Conservation (phyloP, 1,284 basidiomycete species). For the Leccinum pachyderme region DNA sequence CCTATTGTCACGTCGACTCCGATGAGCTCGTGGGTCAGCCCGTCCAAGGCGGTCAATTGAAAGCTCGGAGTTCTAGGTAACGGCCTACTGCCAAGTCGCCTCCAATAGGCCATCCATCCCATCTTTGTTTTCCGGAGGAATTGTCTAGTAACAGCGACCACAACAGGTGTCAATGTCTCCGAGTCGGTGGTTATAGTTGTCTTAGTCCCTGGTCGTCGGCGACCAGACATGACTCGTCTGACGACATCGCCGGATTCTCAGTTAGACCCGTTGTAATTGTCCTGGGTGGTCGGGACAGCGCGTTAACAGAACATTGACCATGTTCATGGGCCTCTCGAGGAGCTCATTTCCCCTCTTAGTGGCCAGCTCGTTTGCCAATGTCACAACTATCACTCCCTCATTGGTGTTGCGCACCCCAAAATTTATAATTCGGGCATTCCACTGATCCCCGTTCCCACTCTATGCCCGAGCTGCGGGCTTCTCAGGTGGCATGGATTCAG, state of each 20-base stretch:
- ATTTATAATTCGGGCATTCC: constrained; percentile 5
- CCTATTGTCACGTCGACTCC: background rate
- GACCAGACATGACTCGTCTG: background rate
- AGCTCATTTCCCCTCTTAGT: background rate
- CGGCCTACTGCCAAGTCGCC: background rate
- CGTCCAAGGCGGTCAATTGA: background rate
- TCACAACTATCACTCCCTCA: background rate
- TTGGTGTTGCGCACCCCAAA: constrained; percentile 1
- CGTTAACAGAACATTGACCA: background rate
- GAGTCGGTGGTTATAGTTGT: background rate
- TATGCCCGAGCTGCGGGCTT: constrained; percentile 21
- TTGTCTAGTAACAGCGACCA: background rate
- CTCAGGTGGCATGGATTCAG: constrained; percentile 5
- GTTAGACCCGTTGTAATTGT: background rate
- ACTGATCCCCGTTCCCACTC: constrained; percentile 15
- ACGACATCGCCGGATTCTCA: background rate
- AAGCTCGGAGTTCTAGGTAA: background rate
- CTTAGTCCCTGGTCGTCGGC: background rate
- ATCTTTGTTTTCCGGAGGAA: background rate
- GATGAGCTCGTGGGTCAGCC: constrained; percentile 1
- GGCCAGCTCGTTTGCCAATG: background rate
- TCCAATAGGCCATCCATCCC: background rate
- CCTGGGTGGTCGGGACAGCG: background rate
- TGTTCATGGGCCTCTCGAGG: background rate
- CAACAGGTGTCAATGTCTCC: background rate